These are phyloP conservation scores for Fistulinella prunicolor DNA, from an alignment of 768 basidiomycete species.

Conservation along the genomic window DNA sequence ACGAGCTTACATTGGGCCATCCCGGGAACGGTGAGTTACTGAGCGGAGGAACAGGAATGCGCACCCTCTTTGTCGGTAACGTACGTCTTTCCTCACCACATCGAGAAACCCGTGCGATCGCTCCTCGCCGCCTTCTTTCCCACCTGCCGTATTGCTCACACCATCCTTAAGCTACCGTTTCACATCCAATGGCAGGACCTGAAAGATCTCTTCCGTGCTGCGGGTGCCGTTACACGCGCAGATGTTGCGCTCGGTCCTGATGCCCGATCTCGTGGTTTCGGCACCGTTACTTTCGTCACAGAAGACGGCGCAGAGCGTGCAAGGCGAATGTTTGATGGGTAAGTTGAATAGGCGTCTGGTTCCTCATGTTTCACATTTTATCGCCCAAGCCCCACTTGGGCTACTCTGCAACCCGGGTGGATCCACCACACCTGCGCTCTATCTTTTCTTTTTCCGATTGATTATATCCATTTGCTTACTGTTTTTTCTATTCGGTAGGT, in stretches of 20 bases:
- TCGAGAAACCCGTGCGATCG: slow-evolving; percentile 3
- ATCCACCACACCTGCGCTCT: neutral
- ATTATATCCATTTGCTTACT: slow-evolving; percentile 7
- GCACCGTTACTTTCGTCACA: slow-evolving; percentile 83
- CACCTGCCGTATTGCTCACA: slow-evolving; percentile 15
- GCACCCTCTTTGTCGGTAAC: slow-evolving; percentile 86
- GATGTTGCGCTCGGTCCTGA: slow-evolving; percentile 88
- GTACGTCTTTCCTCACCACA: slow-evolving; percentile 44
- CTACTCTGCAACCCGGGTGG: neutral
- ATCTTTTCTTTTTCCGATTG: neutral
- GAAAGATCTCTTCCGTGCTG: slow-evolving; percentile 91
- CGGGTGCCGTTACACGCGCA: slow-evolving; percentile 86
- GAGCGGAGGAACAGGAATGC: slow-evolving; percentile 33
- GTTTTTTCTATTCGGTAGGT: slow-evolving; percentile 42
- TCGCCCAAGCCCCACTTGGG: too few species aligned
- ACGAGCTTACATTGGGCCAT: slow-evolving; percentile 15
- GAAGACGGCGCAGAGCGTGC: slow-evolving; percentile 84
- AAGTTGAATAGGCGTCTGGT: slow-evolving; percentile 25
- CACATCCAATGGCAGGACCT: slow-evolving; percentile 98
- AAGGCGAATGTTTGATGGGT: slow-evolving; percentile 90
- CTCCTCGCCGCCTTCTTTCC: neutral
- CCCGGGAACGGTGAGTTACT: slow-evolving; percentile 22
- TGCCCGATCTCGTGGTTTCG: slow-evolving; percentile 88
- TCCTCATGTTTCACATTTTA: neutral
- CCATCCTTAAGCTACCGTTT: slow-evolving; percentile 69